Evolutionary conservation across 495 filamentous ascomycete genomes (phyloP).

Genomic region (Apiosordaria backusii): DNA sequence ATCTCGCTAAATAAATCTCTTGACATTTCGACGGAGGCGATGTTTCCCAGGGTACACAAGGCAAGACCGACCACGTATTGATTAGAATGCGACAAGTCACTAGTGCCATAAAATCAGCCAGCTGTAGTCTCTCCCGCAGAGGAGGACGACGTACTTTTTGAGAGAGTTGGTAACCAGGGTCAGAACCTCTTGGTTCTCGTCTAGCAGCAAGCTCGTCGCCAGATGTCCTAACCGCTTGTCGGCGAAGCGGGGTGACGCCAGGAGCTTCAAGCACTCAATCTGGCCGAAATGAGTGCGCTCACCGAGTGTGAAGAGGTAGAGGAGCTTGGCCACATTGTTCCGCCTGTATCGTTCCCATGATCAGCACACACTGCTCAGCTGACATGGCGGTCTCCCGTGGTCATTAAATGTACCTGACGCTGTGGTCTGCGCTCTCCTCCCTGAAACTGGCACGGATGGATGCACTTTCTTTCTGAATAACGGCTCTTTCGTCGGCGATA

Average conservation of each 20-base stretch:
- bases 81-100: constrained; percentile 94
- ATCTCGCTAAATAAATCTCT: constrained; percentile 94
- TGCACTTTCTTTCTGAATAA: constrained; percentile 98
- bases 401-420: constrained; percentile 62
- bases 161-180: constrained; percentile 96
- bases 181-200: constrained; percentile 97
- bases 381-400: not conserved
- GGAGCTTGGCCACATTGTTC: constrained; percentile 97
- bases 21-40: constrained; percentile 98
- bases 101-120: constrained; percentile 42
- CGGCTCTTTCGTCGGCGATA: constrained; percentile 94
- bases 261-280: constrained; percentile 97
- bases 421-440: constrained; percentile 90
- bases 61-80: constrained; percentile 98
- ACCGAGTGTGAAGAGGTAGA: constrained; percentile 98
- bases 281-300: constrained; percentile 98
- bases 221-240: constrained; percentile 96
- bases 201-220: constrained; percentile 90
- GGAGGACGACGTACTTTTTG: constrained; percentile 65
- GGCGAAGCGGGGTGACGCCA: constrained; percentile 94
- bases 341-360: constrained; percentile 53
- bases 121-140: not conserved
- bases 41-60: constrained; percentile 92
- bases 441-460: constrained; percentile 94
- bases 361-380: constrained; percentile 16